Conservation (phyloP, 1,284 basidiomycete genomes). For the Ustilago shanxiensis region DNA sequence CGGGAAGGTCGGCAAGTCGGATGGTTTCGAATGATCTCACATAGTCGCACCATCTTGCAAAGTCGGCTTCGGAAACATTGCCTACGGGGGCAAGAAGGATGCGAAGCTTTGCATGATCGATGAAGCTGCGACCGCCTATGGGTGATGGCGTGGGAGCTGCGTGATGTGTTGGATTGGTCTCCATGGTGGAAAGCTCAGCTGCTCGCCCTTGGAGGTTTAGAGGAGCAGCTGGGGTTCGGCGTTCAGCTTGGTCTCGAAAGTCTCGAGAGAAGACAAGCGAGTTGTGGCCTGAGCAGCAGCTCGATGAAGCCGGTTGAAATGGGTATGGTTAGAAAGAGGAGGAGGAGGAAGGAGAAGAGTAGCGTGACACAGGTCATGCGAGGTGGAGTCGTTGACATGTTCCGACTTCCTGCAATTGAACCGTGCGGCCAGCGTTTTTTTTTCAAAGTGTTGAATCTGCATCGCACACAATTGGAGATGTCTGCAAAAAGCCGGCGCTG, state of each 20-base stretch:
- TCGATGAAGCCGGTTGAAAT: neutral
- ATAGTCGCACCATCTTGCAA: constrained; percentile 58
- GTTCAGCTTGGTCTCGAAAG: neutral
- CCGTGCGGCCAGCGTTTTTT: constrained; percentile 1
- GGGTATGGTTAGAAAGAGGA: neutral
- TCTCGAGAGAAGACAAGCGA: neutral
- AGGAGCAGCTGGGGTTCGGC: neutral
- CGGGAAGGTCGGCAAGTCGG: constrained; percentile 59
- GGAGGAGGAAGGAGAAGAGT: neutral
- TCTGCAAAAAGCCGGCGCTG: neutral
- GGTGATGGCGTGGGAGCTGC: constrained; percentile 48
- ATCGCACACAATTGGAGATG: neutral
- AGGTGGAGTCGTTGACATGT: constrained; percentile 3
- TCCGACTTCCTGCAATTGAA: constrained; percentile 8
- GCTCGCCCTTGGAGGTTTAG: neutral
- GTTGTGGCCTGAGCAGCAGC: neutral
- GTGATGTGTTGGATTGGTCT: neutral
- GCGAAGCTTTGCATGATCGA: constrained; percentile 61
- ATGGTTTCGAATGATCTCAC: constrained; percentile 60
- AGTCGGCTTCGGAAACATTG: constrained; percentile 56
- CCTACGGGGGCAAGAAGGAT: constrained; percentile 66
- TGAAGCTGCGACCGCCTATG: constrained; percentile 48
- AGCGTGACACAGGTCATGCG: neutral
- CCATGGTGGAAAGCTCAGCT: constrained; percentile 5
- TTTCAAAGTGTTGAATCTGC: neutral